Base-by-base conservation (phyloP, 164 flowering plant species). In the Echeveria elegans region DNA sequence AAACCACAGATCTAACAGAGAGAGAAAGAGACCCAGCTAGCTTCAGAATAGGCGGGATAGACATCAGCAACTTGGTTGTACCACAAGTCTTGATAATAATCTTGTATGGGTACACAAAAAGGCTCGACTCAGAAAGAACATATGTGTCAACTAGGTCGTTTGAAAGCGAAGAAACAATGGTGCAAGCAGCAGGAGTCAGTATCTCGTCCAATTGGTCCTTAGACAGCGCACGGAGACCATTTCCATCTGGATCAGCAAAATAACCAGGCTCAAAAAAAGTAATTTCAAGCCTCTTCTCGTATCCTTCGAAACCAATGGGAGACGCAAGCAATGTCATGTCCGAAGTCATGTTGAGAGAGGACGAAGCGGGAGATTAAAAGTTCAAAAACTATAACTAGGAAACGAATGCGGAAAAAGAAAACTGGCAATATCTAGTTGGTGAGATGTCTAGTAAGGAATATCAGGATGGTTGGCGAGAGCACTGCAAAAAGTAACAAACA, bases 251-350 rank as follows among this genome's bases (percentile, higher is more conserved):
- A 48, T 86, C 88, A 74, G 82, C 68, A 75, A 83, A 88, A 36
- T 84, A 9, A 14, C 84, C 72, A 12, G 87, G 88, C 75, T 83
- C 80, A 29, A 67, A 80, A 72, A 91, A 91, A 0, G 83, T 74
- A 14, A 91, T 72, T 78, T 91, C 97, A 4, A 91, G 96, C 77
- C 97, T 78, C 77, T 91, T 91, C 63, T 91, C 97, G 36, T 72
- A 91, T 62, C 97, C 97, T 80, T 91, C 97, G 61, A 91, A 91
- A 14, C 97, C 97, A 65, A 89, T 91, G 12, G 96, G 84, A 69
- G 97, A 87, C 32, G 40, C 62, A 1, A 81, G 70, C 32, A 76
- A 63, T 48, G 79, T 85, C 88, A 83, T 88, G 47, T 72, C 69
- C 58, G 29, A 37, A 65, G 56, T 45, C 63, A 60, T 66, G 60